A percentile compares a stretch with the other conserved stretches of the same genome.
phyloP scores from a whole-genome alignment of 2,329 filamentous ascomycete species.

The Fusarium sp. region DNA sequence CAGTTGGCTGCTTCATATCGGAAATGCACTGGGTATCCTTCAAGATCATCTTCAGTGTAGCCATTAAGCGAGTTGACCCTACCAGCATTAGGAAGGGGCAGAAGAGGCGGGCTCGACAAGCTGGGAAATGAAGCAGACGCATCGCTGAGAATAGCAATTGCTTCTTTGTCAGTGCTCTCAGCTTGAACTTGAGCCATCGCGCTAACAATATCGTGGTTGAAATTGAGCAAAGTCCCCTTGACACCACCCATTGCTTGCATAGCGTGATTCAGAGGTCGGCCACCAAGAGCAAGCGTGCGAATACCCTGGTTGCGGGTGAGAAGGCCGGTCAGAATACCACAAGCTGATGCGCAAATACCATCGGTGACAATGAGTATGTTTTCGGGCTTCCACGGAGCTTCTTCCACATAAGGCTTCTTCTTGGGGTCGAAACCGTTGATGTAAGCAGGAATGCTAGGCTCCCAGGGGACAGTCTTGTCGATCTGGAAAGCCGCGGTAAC shows the following conservation, averaged over 20 bases:
- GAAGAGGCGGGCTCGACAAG: constrained; percentile 28
- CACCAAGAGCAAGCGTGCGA: constrained; percentile 65
- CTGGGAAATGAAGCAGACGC: constrained; percentile 31
- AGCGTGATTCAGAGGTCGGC: constrained; percentile 62
- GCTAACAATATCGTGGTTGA: constrained; percentile 26
- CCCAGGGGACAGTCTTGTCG: constrained; percentile 30
- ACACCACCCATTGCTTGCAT: constrained; percentile 76
- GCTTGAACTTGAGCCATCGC: constrained; percentile 12
- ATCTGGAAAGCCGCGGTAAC: constrained; percentile 38
- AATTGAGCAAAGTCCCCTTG: constrained; percentile 60
- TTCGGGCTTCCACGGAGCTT: constrained; percentile 43
- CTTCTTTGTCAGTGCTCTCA: constrained; percentile 24
- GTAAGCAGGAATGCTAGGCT: constrained; percentile 21
- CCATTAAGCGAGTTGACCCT: constrained; percentile 39
- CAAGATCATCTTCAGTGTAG: constrained; percentile 36
- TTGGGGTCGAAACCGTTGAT: constrained; percentile 37
- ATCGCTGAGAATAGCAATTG: constrained; percentile 13
- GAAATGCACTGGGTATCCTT: constrained; percentile 62
- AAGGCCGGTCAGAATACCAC: constrained; percentile 44
- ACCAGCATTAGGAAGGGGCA: constrained; percentile 53
- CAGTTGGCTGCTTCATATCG: constrained; percentile 71
- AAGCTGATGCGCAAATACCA: constrained; percentile 42
- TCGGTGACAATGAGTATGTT: constrained; percentile 43
- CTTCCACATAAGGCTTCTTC: constrained; percentile 18
- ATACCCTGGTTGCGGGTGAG: constrained; percentile 51